Evolutionary conservation across 2,329 filamentous ascomycete genomes (phyloP).

Genomic region (Clarireedia homoeocarpa): DNA sequence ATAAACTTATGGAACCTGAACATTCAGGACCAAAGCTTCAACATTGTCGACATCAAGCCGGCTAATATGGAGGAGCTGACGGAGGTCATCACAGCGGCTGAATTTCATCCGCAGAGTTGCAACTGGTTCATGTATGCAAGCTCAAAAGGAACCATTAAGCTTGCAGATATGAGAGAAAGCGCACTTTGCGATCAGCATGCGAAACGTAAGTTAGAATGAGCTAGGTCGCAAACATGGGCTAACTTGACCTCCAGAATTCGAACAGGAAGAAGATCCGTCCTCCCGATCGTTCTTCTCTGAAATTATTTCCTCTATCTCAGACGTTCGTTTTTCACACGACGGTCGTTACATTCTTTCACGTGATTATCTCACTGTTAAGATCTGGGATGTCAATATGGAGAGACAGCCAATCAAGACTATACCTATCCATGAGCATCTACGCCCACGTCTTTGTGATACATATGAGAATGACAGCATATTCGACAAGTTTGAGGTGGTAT

Average conservation of each 20-base stretch:
- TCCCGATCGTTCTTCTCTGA: conserved; percentile 99
- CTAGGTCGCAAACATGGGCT: conserved; percentile 3
- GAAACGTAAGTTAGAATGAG: conserved; percentile 56
- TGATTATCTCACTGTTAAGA: conserved; percentile 98
- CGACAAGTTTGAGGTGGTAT: conserved; percentile 99
- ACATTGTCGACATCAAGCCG: conserved; percentile 99
- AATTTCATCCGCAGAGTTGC: conserved; percentile 94
- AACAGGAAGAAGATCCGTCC: conserved; percentile 95
- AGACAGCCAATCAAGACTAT: conserved; percentile 96
- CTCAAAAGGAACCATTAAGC: conserved; percentile 97
- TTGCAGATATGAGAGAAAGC: conserved; percentile 96
- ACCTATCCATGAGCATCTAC: conserved; percentile 93
- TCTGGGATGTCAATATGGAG: conserved; percentile 99
- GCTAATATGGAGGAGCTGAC: conserved; percentile 99
- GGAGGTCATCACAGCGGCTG: conserved; percentile 95
- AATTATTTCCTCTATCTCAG: conserved; percentile 98
- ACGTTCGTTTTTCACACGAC: conserved; percentile 94
- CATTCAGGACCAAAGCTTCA: conserved; percentile 99
- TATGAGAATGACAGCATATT: conserved; percentile 99
- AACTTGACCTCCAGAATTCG: conserved; percentile 62
- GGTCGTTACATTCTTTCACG: conserved; percentile 95
- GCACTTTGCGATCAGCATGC: conserved; percentile 92
- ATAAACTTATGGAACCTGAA: conserved; percentile 99
- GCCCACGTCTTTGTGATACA: conserved; percentile 90
- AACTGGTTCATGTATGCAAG: conserved; percentile 99